Percentiles rank a stretch among this genome's conserved stretches.
Conservation (phyloP, 192 early-diverging fungal species). For the Coemansia sp. region DNA sequence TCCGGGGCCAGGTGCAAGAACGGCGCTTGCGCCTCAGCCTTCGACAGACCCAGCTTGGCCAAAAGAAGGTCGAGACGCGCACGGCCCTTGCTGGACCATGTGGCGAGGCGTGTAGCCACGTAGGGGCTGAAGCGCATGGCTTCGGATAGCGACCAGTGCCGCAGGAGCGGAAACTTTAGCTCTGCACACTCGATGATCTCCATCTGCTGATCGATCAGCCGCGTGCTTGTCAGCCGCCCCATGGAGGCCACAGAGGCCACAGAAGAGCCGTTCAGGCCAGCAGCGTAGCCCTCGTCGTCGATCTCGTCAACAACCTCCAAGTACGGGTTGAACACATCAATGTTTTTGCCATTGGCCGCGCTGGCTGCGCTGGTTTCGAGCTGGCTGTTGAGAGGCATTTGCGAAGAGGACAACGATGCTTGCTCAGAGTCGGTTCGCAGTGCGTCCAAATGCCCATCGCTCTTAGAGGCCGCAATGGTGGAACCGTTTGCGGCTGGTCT, state of each 20-base stretch:
- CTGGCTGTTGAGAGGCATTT: conserved; percentile 34
- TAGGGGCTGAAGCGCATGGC: conserved; percentile 88
- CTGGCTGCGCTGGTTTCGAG: neutral
- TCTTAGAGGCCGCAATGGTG: neutral
- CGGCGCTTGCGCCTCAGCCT: conserved; percentile 74
- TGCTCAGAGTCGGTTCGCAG: neutral
- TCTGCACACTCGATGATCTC: conserved; percentile 63
- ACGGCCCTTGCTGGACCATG: conserved; percentile 86
- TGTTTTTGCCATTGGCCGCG: conserved; percentile 3
- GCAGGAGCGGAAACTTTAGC: conserved; percentile 80
- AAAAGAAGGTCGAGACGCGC: conserved; percentile 78
- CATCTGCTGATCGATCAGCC: conserved; percentile 13
- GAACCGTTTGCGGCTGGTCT: conserved; percentile 1
- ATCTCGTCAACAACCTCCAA: conserved; percentile 26
- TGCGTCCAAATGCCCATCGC: neutral
- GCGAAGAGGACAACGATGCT: conserved; percentile 27
- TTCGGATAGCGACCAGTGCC: conserved; percentile 92
- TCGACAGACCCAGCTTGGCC: conserved; percentile 91
- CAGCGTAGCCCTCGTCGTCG: conserved; percentile 36
- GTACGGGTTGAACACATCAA: conserved; percentile 26
- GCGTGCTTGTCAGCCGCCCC: conserved; percentile 40
- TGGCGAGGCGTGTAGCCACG: conserved; percentile 82
- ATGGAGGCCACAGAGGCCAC: conserved; percentile 18
- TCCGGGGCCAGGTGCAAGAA: conserved; percentile 78
- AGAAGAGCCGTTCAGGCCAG: conserved; percentile 17